Conservation (phyloP, 768 basidiomycete genomes). For the Mycena rebaudengoi region DNA sequence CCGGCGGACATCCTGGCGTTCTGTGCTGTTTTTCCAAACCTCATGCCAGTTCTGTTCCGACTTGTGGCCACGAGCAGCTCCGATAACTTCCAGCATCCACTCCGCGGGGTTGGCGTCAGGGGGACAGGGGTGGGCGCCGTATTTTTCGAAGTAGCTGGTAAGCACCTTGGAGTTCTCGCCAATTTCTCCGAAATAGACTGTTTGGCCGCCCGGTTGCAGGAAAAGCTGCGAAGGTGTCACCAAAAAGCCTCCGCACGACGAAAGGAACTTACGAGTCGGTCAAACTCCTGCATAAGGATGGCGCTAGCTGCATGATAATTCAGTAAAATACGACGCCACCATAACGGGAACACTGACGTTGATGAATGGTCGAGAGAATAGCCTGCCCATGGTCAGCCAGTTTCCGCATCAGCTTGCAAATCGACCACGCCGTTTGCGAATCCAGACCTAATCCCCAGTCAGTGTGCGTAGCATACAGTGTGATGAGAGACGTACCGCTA, state of each 20-base stretch:
- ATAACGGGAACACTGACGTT: constrained; percentile 18
- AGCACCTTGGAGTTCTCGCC: constrained; percentile 59
- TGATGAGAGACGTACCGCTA: constrained; percentile 44
- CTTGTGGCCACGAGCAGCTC: constrained; percentile 50
- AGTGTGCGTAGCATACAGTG: neutral
- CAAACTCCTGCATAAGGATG: constrained; percentile 61
- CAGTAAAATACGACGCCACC: neutral
- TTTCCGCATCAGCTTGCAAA: constrained; percentile 57
- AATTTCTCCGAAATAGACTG: constrained; percentile 67
- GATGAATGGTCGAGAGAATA: constrained; percentile 58
- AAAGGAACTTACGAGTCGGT: constrained; percentile 49
- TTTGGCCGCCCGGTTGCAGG: constrained; percentile 53
- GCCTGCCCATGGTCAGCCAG: constrained; percentile 64
- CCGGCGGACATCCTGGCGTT: constrained; percentile 43
- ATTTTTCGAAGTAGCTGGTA: constrained; percentile 66
- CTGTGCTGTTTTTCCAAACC: constrained; percentile 49
- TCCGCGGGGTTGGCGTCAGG: constrained; percentile 68
- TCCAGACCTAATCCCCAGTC: constrained; percentile 45
- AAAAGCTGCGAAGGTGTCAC: constrained; percentile 7
- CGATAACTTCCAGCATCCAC: constrained; percentile 54
- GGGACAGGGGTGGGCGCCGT: constrained; percentile 61
- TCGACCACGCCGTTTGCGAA: constrained; percentile 60
- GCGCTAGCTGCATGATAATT: constrained; percentile 35
- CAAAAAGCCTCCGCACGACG: too few species aligned
- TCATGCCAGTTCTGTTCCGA: constrained; percentile 50